These are phyloP conservation scores for Jaltomata sinuosa DNA, from an alignment of 257 asterid species.

Conservation along the genomic window DNA sequence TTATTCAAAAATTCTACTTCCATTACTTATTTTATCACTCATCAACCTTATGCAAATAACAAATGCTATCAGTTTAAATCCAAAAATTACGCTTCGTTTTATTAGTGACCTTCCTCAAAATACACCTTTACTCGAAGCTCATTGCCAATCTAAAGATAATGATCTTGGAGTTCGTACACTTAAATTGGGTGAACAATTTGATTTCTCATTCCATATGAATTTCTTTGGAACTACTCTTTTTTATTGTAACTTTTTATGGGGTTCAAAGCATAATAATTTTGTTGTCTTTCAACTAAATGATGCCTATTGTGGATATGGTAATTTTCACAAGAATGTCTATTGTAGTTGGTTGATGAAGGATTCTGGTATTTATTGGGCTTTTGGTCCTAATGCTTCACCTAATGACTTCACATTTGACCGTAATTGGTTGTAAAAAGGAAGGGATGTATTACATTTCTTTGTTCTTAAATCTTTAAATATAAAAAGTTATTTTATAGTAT, in stretches of 20 bases:
- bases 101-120: neutral
- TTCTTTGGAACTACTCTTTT: neutral
- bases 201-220: neutral
- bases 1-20: neutral
- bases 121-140: neutral
- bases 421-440: neutral
- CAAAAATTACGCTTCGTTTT: neutral
- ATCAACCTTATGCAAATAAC: neutral
- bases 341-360: neutral
- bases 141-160: neutral
- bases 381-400: neutral
- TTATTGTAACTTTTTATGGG: neutral
- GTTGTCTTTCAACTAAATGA: neutral
- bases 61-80: neutral
- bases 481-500: neutral
- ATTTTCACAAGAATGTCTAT: neutral
- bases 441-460: neutral
- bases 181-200: neutral
- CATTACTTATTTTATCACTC: neutral
- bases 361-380: neutral
- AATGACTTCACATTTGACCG: neutral
- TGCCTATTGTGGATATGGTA: neutral
- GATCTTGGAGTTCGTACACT: neutral
- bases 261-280: neutral
- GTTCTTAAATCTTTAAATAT: neutral